Evolutionary conservation across 2,329 filamentous ascomycete genomes (phyloP), one percentile per base, ranked within the genome.

Genomic region (Periconia macrospinosa): DNA sequence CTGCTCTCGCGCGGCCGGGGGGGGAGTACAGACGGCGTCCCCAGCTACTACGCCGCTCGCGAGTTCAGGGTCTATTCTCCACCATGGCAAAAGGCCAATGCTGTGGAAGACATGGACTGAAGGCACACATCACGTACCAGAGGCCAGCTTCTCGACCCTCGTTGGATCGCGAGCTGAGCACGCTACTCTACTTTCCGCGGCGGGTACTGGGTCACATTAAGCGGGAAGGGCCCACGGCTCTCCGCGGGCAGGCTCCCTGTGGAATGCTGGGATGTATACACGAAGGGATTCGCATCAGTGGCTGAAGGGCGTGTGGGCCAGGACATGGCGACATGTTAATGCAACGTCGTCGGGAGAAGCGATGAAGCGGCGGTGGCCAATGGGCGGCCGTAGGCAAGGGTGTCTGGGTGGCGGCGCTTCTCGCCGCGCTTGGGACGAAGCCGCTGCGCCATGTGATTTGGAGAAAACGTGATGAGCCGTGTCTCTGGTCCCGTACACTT

Each of bases 151-250:
- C 41, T 59, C 58, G 45, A 13, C 61, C 57, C 59, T 56, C 52
- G 66, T 56, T 69, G 65, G 67, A 58, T 60, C 58, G 60, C 53
- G 58, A 47, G 48, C 58, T 30, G 60, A 55, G 52, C 56, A 56
- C 60, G 57, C 60, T 58, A 62, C 59, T 52, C 52, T 54, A 56
- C 44, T 56, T 54, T 57, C 53, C 57, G 60, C 51, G 47, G 58
- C 66, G 58, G 65, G 62, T 63, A 68, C 61, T 68, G 66, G 60
- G 63, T 62, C 54, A 54, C n/a, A n/a, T n/a, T n/a, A n/a, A n/a
- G n/a, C n/a, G n/a, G 23, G 23, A 3, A 27, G 23, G 23, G 23
- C 57, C 59, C 60, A 55, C 65, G 62, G 63, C 57, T 60, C 57
- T 53, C 54, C 60, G 17, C 55, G 54, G 47, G 35, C 52, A 56